Evolutionary conservation across 176 grass and related monocot species (phyloP), one percentile per base, ranked within the genome.

Genomic region (Triticum urartu): DNA sequence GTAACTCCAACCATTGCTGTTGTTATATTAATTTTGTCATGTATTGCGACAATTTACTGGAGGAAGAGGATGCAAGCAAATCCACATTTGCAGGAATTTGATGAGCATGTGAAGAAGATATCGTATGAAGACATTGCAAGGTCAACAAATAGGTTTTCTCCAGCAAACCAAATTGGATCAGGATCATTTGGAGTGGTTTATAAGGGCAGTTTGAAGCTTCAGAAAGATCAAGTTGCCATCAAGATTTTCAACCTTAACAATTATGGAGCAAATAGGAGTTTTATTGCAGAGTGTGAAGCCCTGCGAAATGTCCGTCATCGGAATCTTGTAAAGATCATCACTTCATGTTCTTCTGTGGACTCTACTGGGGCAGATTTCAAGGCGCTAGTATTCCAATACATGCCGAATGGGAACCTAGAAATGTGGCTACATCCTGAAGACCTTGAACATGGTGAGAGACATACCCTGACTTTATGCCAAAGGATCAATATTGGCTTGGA

Each of bases 171-270:
- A 81, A 43, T 90, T 50, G 93, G 90, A 5, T 81, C 79, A 10
- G 93, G 88, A 28, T 89, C 86, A 45, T 94, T 86, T 86, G 90
- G 72, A 73, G 81, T 8, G 14, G 87, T 94, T 64, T 94, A 92
- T 9, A 94, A 89, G 11, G 87, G 87, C 4, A 84, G 26, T 0
- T 17, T 89, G 1, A n/a, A 68, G 15, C 1, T 0, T 56, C 33
- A 73, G 3, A 61, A 80, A 42, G 43, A 88, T 14, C 21, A 39
- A 70, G 65, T 95, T 26, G 90, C 88, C 13, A 86, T 94, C 56
- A 94, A 94, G 78, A 72, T 92, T 69, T 79, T 94, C 24, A 75
- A 90, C 48, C 82, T 94, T 3, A 12, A 68, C 0, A 36, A 12
- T 62, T 11, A 75, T 79, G 84, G 92, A 24, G 81, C 69, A 8